Percentiles rank a stretch among this genome's conserved stretches.
These are phyloP conservation scores for Pelargonium cotyledonis DNA, from an alignment of 441 rosid genomes.

Conservation along the genomic window DNA sequence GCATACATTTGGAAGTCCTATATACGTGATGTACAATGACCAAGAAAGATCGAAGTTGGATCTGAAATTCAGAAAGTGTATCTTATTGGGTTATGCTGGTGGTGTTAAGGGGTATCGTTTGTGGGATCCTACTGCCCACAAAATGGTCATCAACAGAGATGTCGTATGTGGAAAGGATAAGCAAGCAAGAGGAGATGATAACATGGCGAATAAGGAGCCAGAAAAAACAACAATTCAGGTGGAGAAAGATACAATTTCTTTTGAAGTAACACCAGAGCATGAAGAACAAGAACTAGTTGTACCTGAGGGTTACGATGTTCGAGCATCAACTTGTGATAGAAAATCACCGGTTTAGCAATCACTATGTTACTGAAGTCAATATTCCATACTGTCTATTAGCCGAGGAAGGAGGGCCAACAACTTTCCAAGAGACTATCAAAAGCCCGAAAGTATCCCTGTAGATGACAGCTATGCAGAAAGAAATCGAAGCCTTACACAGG, in stretches of 20 bases:
- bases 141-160: constrained; percentile 8
- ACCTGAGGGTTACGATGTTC: neutral
- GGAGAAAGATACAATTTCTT: constrained; percentile 2
- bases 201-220: neutral
- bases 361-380: constrained; percentile 5
- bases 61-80: neutral
- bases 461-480: no score
- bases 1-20: neutral
- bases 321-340: neutral
- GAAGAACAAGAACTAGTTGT: neutral
- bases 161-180: neutral
- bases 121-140: constrained; percentile 12
- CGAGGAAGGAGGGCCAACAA: constrained; percentile 9
- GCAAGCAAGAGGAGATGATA: neutral
- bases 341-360: neutral
- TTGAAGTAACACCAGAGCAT: neutral
- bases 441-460: no score
- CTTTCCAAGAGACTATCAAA: neutral
- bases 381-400: constrained; percentile 12
- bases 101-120: constrained; percentile 10
- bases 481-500: no score
- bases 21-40: neutral
- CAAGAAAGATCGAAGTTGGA: neutral
- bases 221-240: neutral
- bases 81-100: neutral